phyloP scores from a whole-genome alignment of 441 rosid species.

The Erodium texanum region DNA sequence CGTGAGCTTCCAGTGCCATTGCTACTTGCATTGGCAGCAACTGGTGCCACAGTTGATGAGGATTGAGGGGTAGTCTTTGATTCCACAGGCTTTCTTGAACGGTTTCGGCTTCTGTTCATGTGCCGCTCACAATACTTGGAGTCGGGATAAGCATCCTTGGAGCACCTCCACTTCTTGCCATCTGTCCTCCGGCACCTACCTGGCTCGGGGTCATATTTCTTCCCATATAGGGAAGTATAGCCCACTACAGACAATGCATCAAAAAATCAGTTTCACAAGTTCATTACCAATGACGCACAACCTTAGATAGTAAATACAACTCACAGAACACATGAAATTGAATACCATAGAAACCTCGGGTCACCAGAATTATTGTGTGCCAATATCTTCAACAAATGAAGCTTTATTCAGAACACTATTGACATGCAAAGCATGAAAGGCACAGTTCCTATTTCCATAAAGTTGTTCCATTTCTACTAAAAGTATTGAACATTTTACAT shows the following conservation, averaged over 20 bases:
- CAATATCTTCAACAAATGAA: background rate
- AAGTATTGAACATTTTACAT: background rate
- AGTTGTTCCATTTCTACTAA: background rate
- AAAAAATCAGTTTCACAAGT: background rate
- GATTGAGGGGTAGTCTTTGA: constrained; percentile 18
- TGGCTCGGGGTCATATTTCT: constrained; percentile 84
- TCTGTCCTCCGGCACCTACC: constrained; percentile 95
- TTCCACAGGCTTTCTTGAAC: constrained; percentile 99
- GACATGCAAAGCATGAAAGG: background rate
- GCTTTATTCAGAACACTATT: background rate
- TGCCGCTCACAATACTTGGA: constrained; percentile 96
- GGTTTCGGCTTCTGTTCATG: constrained; percentile 98
- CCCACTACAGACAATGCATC: background rate
- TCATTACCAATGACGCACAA: background rate
- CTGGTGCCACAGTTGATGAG: constrained; percentile 16
- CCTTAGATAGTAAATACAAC: background rate
- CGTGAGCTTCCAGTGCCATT: constrained; percentile 21
- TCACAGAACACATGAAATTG: background rate
- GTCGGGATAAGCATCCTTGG: constrained; percentile 87
- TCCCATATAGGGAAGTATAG: constrained; percentile 9
- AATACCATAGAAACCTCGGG: background rate
- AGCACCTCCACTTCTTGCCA: constrained; percentile 99
- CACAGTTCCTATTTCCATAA: background rate
- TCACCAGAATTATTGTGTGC: background rate
- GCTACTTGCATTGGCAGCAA: constrained; percentile 21